Evolutionary conservation across 441 rosid species (phyloP).

Genomic region (Dalechampia spathulata): DNA sequence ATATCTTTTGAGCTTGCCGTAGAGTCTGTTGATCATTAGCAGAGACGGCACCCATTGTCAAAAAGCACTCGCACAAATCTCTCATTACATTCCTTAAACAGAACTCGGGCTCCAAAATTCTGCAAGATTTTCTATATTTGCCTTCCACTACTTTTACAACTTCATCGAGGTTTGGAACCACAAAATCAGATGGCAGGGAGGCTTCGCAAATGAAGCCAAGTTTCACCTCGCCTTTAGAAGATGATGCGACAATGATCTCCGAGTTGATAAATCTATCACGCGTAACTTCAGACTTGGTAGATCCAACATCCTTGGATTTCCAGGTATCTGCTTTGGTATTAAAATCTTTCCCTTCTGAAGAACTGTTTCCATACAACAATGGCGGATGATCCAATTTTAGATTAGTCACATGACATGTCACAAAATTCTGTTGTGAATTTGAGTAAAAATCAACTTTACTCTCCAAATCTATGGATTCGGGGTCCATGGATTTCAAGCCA

Average conservation of each 20-base stretch:
- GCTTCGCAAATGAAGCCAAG: slow-evolving; percentile 2
- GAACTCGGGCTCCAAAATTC: slow-evolving; percentile 1
- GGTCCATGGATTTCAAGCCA: neutral
- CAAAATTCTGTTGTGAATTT: neutral
- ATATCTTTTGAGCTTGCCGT: neutral
- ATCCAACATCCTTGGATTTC: neutral
- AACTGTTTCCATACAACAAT: neutral
- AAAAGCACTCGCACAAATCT: slow-evolving; percentile 5
- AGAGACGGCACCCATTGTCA: neutral
- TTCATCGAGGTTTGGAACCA: neutral
- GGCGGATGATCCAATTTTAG: neutral
- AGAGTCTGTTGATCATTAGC: neutral
- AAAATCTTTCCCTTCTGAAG: no score
- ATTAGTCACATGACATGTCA: neutral
- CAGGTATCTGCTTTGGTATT: no score
- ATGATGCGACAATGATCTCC: neutral
- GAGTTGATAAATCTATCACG: neutral
- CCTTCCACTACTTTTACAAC: slow-evolving; percentile 6
- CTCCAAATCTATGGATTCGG: neutral
- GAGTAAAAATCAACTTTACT: neutral
- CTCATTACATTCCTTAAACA: slow-evolving; percentile 1
- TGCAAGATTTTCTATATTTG: neutral
- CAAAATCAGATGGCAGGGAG: neutral
- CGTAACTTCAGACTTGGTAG: neutral
- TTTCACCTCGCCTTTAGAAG: slow-evolving; percentile 3